These are phyloP conservation scores for Tolypocladium amazonense DNA, from an alignment of 2,329 filamentous ascomycete species.

Conservation along the genomic window DNA sequence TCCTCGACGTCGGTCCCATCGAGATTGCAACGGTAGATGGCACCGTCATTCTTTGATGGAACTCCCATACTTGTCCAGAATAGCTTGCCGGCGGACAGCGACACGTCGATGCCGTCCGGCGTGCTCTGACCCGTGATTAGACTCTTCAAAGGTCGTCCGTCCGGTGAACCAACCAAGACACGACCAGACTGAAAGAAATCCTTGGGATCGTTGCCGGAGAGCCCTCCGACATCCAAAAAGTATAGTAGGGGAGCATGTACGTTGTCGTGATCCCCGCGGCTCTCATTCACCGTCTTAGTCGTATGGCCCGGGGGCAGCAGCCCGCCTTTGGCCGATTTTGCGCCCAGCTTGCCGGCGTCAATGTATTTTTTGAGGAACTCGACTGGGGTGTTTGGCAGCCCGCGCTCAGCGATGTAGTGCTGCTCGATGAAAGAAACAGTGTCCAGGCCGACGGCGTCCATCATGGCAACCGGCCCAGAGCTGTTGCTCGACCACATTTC, in stretches of 20 bases:
- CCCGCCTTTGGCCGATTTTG: constrained; percentile 29
- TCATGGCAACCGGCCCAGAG: constrained; percentile 15
- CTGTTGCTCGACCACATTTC: constrained; percentile 22
- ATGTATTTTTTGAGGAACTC: constrained; percentile 35
- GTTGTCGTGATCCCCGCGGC: not conserved
- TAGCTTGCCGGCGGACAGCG: constrained; percentile 19
- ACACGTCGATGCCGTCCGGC: constrained; percentile 35
- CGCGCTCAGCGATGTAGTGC: constrained; percentile 40
- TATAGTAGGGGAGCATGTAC: constrained; percentile 9
- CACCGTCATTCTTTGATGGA: constrained; percentile 27
- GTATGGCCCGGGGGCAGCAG: constrained; percentile 18
- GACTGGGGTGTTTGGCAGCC: constrained; percentile 28
- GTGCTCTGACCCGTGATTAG: constrained; percentile 16
- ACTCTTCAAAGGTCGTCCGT: constrained; percentile 1
- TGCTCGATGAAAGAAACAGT: constrained; percentile 42
- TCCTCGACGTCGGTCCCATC: constrained; percentile 34
- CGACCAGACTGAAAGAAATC: constrained; percentile 5
- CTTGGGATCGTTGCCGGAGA: constrained; percentile 4
- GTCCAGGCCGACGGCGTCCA: constrained; percentile 41
- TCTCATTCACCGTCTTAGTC: not conserved
- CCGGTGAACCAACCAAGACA: constrained; percentile 7
- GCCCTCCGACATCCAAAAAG: constrained; percentile 17
- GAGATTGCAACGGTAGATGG: constrained; percentile 31
- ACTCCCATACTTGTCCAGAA: constrained; percentile 42
- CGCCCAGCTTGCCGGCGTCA: constrained; percentile 33